Base-by-base conservation (phyloP, 495 filamentous ascomycete genomes). In the Tuber microsphaerosporum region DNA sequence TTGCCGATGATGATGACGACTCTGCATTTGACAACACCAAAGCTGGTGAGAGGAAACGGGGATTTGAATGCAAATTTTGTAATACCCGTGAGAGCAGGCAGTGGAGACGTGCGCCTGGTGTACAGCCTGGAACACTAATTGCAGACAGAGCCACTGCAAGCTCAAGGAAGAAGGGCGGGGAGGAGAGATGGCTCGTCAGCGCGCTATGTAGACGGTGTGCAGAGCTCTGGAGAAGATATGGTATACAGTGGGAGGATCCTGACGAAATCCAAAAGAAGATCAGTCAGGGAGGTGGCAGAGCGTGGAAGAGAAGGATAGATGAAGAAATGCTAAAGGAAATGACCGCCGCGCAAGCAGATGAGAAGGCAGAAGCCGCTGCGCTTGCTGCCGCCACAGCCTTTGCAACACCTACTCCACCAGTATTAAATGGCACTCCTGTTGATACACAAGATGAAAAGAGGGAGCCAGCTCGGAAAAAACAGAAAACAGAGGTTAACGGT, bases 31-130 rank as follows among this genome's bases (percentile, higher is more conserved):
- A 98, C 81, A 91, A 90, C 70, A 91, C 91, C 17, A 99, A 98
- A 85, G 94, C 94, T 2, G 84, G 84, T 4, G 86, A 88, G 41
- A 89, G 89, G 82, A 97, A 95, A 83, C 90, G 90, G 76, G 89
- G 88, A 5, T 98, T 99, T 82, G 88, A 94, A 75, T 99, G 95
- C 89, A 98, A 97, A 83, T 98, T 97, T 83, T 99, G 95, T 82
- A 85, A 84, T 51, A 92, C 90, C 6, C 90, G 90, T 76, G 84
- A 87, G 69, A 97, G 94, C 2, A 89, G 92, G 56, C 93, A 97
- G 84, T 99, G 95, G 95, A 88, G 95, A 51, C 89, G 94, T 65
- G 95, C 95, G 19, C 95, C 95, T 26, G 90, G 90, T 37, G 89
- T 89, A 43, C 83, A 89, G 14, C 89, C 92, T 39, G 93, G 93